A percentile compares a stretch with the other conserved stretches of the same genome.
phyloP scores from a whole-genome alignment of 148 eudicot genomes.

The Fagopyrum homotropicum region DNA sequence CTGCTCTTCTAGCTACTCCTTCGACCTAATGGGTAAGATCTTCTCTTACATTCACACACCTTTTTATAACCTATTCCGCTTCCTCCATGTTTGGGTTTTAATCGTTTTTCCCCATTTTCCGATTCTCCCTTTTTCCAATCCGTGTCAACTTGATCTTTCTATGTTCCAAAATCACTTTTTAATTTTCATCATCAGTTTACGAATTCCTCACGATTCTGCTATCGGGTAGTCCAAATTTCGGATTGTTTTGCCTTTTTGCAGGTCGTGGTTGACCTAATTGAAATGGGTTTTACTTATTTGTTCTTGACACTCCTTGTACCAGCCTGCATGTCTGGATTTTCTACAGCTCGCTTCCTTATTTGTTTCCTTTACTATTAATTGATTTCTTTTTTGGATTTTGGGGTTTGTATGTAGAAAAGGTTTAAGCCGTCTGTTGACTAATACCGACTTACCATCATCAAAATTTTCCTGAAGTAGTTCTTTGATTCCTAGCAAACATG shows the following conservation, averaged over 20 bases:
- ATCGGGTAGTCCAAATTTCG: background rate
- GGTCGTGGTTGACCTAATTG: background rate
- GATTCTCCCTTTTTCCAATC: background rate
- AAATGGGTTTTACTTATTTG: conserved; percentile 4
- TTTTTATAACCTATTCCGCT: background rate
- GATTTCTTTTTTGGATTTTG: background rate
- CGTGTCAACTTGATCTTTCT: background rate
- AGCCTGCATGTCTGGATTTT: conserved; percentile 11
- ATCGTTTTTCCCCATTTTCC: background rate
- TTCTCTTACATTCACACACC: conserved; percentile 7
- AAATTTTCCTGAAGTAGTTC: background rate
- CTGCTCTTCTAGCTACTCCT: conserved; percentile 8
- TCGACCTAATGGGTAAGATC: conserved; percentile 7
- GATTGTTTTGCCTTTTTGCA: conserved; percentile 4
- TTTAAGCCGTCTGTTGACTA: background rate
- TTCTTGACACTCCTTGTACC: background rate
- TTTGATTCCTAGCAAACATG: background rate
- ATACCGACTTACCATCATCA: background rate
- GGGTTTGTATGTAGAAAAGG: background rate
- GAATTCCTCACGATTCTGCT: background rate
- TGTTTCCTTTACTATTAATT: background rate
- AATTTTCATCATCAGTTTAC: background rate
- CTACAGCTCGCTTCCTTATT: background rate
- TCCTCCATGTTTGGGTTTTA: conserved; percentile 5
- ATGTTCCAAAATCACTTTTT: background rate